Evolutionary conservation across 805 yeast genomes (phyloP).

Genomic region (Spathaspora passalidarum): DNA sequence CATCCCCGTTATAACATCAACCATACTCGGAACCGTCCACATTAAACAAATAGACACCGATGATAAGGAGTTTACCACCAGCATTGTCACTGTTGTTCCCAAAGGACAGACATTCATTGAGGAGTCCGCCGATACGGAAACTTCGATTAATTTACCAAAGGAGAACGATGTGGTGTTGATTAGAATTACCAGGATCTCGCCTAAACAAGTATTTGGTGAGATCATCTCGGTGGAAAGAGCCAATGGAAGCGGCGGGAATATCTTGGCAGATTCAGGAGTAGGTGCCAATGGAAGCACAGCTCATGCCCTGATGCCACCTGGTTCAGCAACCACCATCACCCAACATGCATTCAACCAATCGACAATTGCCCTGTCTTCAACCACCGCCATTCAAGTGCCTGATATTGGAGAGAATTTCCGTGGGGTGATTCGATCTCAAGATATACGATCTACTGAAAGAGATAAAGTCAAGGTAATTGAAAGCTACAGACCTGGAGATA

Average conservation of each 20-base stretch:
- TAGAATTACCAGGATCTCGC: conserved; percentile 62
- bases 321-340: conserved; percentile 46
- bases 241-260: conserved; percentile 47
- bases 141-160: conserved; percentile 61
- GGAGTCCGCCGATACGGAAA: conserved; percentile 10
- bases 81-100: conserved; percentile 30
- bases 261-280: conserved; percentile 59
- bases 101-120: conserved; percentile 6
- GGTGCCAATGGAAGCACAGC: conserved; percentile 53
- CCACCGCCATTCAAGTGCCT: conserved; percentile 41
- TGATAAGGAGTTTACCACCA: conserved; percentile 16
- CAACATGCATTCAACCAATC: conserved; percentile 20
- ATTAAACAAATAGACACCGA: conserved; percentile 10
- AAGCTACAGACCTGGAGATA: conserved; percentile 87
- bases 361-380: conserved; percentile 40
- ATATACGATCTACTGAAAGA: conserved; percentile 85
- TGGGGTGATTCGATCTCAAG: conserved; percentile 83
- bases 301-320: conserved; percentile 38
- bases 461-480: conserved; percentile 79
- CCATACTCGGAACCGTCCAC: conserved; percentile 59
- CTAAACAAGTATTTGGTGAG: conserved; percentile 74
- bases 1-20: conserved; percentile 50
- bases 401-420: conserved; percentile 88
- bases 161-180: conserved; percentile 84
- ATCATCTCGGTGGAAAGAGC: conserved; percentile 57